phyloP scores from a whole-genome alignment of 108 stramenopile genomes.

The Pinguiococcus pyrenoidosus region DNA sequence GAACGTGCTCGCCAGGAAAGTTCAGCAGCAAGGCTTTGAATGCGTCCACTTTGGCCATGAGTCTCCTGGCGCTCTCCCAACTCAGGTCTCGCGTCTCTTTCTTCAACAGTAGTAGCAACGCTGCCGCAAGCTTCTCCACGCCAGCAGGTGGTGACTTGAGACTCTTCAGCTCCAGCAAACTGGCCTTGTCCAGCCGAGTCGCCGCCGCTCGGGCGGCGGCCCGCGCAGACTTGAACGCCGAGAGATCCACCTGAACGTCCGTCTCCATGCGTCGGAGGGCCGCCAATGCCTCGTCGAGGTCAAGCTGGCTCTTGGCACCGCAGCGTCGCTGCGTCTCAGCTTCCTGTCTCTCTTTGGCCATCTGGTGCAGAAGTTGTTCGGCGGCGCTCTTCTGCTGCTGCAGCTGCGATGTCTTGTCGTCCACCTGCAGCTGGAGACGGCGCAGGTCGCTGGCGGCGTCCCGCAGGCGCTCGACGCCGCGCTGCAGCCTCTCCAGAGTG shows the following conservation, averaged over 20 bases:
- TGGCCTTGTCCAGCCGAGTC: conserved; percentile 24
- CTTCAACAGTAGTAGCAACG: conserved; percentile 27
- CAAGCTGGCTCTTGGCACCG: too few species aligned
- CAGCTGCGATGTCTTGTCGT: conserved; percentile 19
- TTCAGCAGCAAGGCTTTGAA: neutral
- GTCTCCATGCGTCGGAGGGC: too few species aligned
- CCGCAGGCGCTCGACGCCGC: conserved; percentile 21
- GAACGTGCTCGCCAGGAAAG: neutral
- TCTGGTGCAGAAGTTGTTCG: conserved; percentile 19
- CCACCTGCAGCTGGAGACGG: conserved; percentile 18
- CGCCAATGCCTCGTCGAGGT: too few species aligned
- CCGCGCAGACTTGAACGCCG: conserved; percentile 26
- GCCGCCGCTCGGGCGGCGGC: conserved; percentile 31
- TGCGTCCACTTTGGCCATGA: neutral
- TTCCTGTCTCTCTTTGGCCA: conserved; percentile 14
- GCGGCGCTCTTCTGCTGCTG: conserved; percentile 22
- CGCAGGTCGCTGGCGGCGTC: conserved; percentile 26
- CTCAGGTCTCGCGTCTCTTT: conserved; percentile 28
- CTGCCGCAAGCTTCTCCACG: conserved; percentile 35
- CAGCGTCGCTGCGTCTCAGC: too few species aligned
- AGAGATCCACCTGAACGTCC: conserved; percentile 18
- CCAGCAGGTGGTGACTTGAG: conserved; percentile 31
- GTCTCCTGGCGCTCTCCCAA: too few species aligned
- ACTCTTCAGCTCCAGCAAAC: conserved; percentile 25
- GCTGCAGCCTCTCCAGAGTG: conserved; percentile 12